These are phyloP conservation scores for Nakaseomyces kungkrabaensis DNA, from an alignment of 1,139 yeast species.

Conservation along the genomic window DNA sequence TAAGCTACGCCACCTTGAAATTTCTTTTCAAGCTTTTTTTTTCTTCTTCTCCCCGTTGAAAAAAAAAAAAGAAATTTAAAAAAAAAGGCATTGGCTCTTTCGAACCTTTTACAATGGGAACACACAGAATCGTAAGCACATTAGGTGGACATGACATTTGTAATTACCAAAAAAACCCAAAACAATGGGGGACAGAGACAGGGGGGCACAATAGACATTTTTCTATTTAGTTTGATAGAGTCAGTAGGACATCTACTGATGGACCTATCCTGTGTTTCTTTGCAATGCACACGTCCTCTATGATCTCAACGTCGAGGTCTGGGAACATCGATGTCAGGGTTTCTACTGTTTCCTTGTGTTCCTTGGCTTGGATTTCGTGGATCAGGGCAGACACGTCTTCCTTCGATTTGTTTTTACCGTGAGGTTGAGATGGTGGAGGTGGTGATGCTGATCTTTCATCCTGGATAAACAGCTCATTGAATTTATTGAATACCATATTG, in stretches of 20 bases:
- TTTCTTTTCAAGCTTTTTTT: background rate
- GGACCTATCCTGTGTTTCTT: slow-evolving; percentile 63
- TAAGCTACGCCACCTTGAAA: too few species aligned
- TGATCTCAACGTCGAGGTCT: slow-evolving; percentile 51
- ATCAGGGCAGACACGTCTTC: slow-evolving; percentile 22
- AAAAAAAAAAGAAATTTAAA: too few species aligned
- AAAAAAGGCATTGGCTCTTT: too few species aligned
- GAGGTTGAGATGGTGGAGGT: slow-evolving; percentile 2
- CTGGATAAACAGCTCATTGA: slow-evolving; percentile 20
- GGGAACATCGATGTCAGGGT: slow-evolving; percentile 70
- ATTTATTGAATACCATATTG: slow-evolving; percentile 17
- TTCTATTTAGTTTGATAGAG: slow-evolving; percentile 18
- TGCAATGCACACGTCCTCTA: slow-evolving; percentile 60
- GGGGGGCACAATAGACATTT: background rate
- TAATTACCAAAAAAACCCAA: too few species aligned
- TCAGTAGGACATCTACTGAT: slow-evolving; percentile 58
- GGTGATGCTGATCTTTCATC: slow-evolving; percentile 4
- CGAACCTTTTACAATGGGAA: too few species aligned
- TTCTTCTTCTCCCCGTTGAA: background rate
- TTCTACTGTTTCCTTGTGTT: slow-evolving; percentile 35
- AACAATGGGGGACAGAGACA: too few species aligned
- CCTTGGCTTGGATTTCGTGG: slow-evolving; percentile 27
- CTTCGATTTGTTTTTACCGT: slow-evolving; percentile 21
- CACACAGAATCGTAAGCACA: too few species aligned
- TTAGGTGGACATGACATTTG: too few species aligned